Evolutionary conservation across 371 early-diverging fungal species (phyloP).

Genomic region (Mucor velutinosus): DNA sequence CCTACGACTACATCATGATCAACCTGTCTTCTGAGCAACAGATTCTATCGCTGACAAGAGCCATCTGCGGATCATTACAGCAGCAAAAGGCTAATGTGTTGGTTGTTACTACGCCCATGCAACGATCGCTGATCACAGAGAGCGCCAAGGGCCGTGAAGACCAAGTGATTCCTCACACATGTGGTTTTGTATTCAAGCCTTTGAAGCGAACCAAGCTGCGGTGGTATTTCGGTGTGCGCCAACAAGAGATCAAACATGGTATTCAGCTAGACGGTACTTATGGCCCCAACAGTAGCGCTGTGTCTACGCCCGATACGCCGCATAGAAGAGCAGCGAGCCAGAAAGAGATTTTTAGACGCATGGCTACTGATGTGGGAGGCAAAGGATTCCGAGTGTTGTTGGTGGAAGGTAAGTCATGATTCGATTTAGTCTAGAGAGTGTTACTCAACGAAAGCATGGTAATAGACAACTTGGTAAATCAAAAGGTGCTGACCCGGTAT

Average conservation of each 20-base stretch:
- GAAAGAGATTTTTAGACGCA: constrained; percentile 57
- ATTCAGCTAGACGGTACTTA: background rate
- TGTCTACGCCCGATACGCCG: constrained; percentile 43
- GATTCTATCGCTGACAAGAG: constrained; percentile 46
- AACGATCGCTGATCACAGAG: constrained; percentile 58
- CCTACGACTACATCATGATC: constrained; percentile 57
- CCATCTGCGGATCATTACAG: constrained; percentile 38
- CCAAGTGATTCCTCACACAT: constrained; percentile 39
- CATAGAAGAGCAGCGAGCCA: constrained; percentile 54
- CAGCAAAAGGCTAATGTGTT: constrained; percentile 50
- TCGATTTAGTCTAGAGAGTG: too few relatives aligned
- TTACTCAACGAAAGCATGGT: too few relatives aligned
- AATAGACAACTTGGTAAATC: constrained; percentile 62
- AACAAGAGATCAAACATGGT: constrained; percentile 10
- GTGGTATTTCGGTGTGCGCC: constrained; percentile 55
- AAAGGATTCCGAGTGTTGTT: constrained; percentile 53
- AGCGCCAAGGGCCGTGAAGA: constrained; percentile 38
- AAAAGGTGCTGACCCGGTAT: constrained; percentile 59
- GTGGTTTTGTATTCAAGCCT: constrained; percentile 66
- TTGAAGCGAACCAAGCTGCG: constrained; percentile 57
- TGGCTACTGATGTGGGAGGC: constrained; percentile 57
- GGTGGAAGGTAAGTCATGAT: constrained; percentile 48
- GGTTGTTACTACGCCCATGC: constrained; percentile 63
- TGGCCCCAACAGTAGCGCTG: constrained; percentile 2
- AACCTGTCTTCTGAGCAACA: constrained; percentile 53